Percentiles rank a stretch among this genome's conserved stretches.
Evolutionary conservation across 1,284 basidiomycete genomes (phyloP).

Genomic region (Sporisorium sorghi): DNA sequence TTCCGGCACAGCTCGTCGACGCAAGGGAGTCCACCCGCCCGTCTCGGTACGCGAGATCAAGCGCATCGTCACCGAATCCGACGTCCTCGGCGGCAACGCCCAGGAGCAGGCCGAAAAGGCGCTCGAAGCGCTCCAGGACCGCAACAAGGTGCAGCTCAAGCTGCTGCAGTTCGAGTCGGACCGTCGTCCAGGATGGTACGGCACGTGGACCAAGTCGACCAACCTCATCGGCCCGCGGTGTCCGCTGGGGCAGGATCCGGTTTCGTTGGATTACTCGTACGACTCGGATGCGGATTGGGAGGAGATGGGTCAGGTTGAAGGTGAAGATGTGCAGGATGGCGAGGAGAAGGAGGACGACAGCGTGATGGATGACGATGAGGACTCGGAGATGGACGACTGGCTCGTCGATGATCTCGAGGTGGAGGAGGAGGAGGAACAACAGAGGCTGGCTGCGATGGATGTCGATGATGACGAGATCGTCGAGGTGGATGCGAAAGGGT

Average conservation of each 20-base stretch:
- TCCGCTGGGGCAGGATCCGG: slow-evolving; percentile 65
- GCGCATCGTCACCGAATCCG: slow-evolving; percentile 64
- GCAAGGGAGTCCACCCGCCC: slow-evolving; percentile 56
- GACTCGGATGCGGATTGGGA: slow-evolving; percentile 69
- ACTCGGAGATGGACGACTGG: slow-evolving; percentile 68
- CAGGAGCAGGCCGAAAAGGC: slow-evolving; percentile 59
- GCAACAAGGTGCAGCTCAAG: slow-evolving; percentile 62
- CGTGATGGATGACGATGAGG: slow-evolving; percentile 50
- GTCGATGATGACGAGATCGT: slow-evolving; percentile 36
- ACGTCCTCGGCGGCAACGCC: slow-evolving; percentile 62
- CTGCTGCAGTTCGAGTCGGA: slow-evolving; percentile 64
- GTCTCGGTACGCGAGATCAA: slow-evolving; percentile 65
- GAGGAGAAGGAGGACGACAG: slow-evolving; percentile 58
- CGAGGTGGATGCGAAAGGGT: slow-evolving; percentile 48
- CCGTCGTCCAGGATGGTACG: slow-evolving; percentile 65
- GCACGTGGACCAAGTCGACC: slow-evolving; percentile 65
- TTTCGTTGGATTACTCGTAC: slow-evolving; percentile 65
- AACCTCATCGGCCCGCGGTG: slow-evolving; percentile 61
- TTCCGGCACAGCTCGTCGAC: not conserved
- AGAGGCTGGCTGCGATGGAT: slow-evolving; percentile 16
- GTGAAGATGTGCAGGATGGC: slow-evolving; percentile 60
- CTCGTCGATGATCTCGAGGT: slow-evolving; percentile 67
- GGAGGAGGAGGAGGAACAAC: slow-evolving; percentile 55
- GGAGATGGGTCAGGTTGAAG: slow-evolving; percentile 62
- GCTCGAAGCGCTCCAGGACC: slow-evolving; percentile 58